phyloP scores from a whole-genome alignment of 2,329 filamentous ascomycete genomes.

The Ophiognomonia clavigignenti-juglandacearum region DNA sequence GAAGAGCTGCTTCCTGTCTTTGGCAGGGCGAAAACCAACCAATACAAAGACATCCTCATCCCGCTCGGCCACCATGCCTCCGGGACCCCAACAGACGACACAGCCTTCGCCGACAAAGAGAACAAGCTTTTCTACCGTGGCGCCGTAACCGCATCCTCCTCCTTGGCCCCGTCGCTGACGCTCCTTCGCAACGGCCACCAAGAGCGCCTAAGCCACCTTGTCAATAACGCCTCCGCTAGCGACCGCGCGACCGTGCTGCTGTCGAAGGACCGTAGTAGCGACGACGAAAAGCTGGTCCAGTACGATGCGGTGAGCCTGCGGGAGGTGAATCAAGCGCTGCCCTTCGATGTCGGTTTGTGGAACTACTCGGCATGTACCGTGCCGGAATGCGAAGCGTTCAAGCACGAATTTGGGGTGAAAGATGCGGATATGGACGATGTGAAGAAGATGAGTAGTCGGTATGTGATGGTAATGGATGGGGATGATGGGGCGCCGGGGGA shows the following conservation, averaged over 20 bases:
- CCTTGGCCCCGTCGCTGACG: slow-evolving; percentile 45
- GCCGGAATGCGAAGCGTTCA: slow-evolving; percentile 42
- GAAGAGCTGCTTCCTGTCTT: slow-evolving; percentile 69
- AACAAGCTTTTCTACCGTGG: slow-evolving; percentile 71
- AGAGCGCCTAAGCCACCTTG: slow-evolving; percentile 66
- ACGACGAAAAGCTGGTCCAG: slow-evolving; percentile 41
- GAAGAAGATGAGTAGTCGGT: slow-evolving; percentile 59
- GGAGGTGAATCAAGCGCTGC: slow-evolving; percentile 49
- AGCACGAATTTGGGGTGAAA: slow-evolving; percentile 43
- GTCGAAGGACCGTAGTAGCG: slow-evolving; percentile 32
- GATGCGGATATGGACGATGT: slow-evolving; percentile 37
- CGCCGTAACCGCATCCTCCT: slow-evolving; percentile 42
- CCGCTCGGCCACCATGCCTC: slow-evolving; percentile 49
- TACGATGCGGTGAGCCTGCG: slow-evolving; percentile 51
- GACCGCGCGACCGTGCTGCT: slow-evolving; percentile 53
- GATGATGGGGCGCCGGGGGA: slow-evolving; percentile 58
- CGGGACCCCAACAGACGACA: slow-evolving; percentile 40
- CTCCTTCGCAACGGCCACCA: slow-evolving; percentile 63
- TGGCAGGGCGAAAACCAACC: slow-evolving; percentile 65
- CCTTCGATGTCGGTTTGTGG: slow-evolving; percentile 55
- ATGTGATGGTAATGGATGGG: slow-evolving; percentile 68
- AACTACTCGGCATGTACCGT: slow-evolving; percentile 52
- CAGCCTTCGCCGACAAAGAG: slow-evolving; percentile 55
- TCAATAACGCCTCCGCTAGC: slow-evolving; percentile 50
- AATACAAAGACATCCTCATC: slow-evolving; percentile 73